Base-by-base conservation (phyloP, 169 alveolate genomes). In the Eimeria necatrix region DNA sequence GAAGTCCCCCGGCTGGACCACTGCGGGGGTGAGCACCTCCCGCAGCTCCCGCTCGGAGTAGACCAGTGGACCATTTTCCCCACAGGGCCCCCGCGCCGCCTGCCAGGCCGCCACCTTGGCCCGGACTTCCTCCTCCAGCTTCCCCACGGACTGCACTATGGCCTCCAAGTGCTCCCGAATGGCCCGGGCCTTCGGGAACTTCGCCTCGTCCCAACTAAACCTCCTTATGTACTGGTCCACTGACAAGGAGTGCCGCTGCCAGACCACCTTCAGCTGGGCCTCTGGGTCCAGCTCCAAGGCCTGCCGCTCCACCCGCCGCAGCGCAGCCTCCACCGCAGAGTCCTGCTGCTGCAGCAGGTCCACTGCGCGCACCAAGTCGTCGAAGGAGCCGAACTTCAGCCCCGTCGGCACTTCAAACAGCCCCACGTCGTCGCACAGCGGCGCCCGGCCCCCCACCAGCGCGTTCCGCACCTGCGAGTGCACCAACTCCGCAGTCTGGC, bases 151-250 rank as follows among this genome's bases (percentile, higher is more conserved):
- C 94, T 96, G 97, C 81, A 97, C 93, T 68, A 97, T 95, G 20
- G 95, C 91, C 53, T 96, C 97, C 52, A 95, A 87, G 83, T 95
- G 83, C 76, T 96, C 97, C 95, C 96, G 93, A 87, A 96, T 96
- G 22, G 98, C 95, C 61, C 98, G 96, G 61, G 96, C 90, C 59
- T 97, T 94, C 32, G 98, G 98, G 84, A 88, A 97, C 91, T 97
- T 97, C 52, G 98, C 95, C 81, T 97, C 98, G 86, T 97, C 98
- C 99, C 99, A 97, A 20, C 93, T 92, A 94, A 97, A 97, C 16
- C 94, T 53, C 81, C 96, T 91, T 71, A 97, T 88, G 95, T 97
- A 97, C 64, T 96, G 97, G 87, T 94, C 96, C 5, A 97, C 94
- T 0, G 97, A 95, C 76, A 71, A 48, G 1, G 96, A 83, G 52